These are phyloP conservation scores for Phaeosphaeriaceae sp. DNA, from an alignment of 2,329 filamentous ascomycete species.

Conservation along the genomic window DNA sequence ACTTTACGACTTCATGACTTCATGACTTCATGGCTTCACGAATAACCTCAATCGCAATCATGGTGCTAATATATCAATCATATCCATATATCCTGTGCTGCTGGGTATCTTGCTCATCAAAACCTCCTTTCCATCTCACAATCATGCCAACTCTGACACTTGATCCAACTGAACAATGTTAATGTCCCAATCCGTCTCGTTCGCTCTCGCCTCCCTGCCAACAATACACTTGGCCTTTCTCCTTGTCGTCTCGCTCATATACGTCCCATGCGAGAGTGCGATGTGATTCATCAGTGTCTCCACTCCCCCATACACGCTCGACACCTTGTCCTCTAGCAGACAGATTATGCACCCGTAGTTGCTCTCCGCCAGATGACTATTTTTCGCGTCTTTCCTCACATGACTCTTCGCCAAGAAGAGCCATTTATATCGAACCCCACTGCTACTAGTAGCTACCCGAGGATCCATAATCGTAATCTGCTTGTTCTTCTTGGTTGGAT, in stretches of 20 bases:
- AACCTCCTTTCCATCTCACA: background rate
- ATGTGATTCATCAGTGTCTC: constrained; percentile 51
- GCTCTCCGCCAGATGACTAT: constrained; percentile 19
- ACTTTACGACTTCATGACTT: too few relatives aligned
- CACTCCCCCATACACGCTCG: constrained; percentile 46
- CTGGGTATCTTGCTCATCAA: too few relatives aligned
- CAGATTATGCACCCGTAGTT: constrained; percentile 49
- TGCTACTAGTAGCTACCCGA: constrained; percentile 13
- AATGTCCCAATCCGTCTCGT: constrained; percentile 46
- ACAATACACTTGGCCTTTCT: constrained; percentile 44
- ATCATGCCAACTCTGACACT: constrained; percentile 15
- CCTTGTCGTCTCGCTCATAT: constrained; percentile 34
- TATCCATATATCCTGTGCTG: too few relatives aligned
- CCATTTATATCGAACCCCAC: constrained; percentile 11
- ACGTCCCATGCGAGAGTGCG: constrained; percentile 41
- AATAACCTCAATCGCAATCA: too few relatives aligned
- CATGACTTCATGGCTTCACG: too few relatives aligned
- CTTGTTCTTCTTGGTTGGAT: constrained; percentile 36
- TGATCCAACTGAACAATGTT: constrained; percentile 38
- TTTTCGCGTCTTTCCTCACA: constrained; percentile 21
- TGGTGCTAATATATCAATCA: too few relatives aligned
- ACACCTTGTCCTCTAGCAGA: constrained; percentile 36
- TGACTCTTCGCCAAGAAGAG: constrained; percentile 47
- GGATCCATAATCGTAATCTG: constrained; percentile 39
- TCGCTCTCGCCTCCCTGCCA: constrained; percentile 37